A percentile compares a stretch with the other conserved stretches of the same genome.
phyloP scores from a whole-genome alignment of 352 stramenopile species.

The Phytophthora quininea region DNA sequence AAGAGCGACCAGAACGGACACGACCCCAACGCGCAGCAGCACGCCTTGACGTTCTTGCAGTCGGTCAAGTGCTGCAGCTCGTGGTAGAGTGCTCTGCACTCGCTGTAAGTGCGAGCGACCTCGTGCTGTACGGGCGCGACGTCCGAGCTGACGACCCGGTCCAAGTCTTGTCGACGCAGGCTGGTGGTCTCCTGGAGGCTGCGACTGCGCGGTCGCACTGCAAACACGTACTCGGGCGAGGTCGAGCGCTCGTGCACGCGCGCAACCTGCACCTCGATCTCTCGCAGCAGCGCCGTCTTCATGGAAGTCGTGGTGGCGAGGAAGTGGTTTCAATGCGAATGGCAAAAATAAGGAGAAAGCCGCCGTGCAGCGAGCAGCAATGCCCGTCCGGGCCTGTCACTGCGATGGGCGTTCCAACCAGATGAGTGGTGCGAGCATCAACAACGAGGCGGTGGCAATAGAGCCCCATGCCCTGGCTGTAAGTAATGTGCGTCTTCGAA shows the following conservation, averaged over 20 bases:
- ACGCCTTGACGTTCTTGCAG: slow-evolving; percentile 44
- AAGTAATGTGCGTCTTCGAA: slow-evolving; percentile 1
- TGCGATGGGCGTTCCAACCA: background rate
- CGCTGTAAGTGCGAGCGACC: slow-evolving; percentile 55
- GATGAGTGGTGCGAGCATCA: background rate
- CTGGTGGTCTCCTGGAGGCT: slow-evolving; percentile 11
- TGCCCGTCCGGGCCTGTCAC: background rate
- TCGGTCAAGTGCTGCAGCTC: slow-evolving; percentile 48
- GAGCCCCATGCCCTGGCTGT: background rate
- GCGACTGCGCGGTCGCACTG: slow-evolving; percentile 30
- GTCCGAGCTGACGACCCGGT: slow-evolving; percentile 26
- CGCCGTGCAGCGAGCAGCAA: background rate
- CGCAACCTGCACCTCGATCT: slow-evolving; percentile 56
- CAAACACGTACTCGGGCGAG: slow-evolving; percentile 59
- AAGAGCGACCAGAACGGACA: slow-evolving; percentile 72
- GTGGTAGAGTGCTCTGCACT: slow-evolving; percentile 56
- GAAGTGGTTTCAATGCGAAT: slow-evolving; percentile 12
- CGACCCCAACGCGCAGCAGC: slow-evolving; percentile 53
- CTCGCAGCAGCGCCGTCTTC: slow-evolving; percentile 49
- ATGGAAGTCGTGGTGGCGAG: slow-evolving; percentile 10
- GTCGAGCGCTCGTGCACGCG: slow-evolving; percentile 36
- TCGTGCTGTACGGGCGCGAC: slow-evolving; percentile 42
- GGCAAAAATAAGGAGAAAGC: slow-evolving; percentile 14
- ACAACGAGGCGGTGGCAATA: too few species aligned
- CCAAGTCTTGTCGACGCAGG: slow-evolving; percentile 31